These are phyloP conservation scores for Haplosporangium sp. DNA, from an alignment of 371 early-diverging fungal genomes.

Conservation along the genomic window DNA sequence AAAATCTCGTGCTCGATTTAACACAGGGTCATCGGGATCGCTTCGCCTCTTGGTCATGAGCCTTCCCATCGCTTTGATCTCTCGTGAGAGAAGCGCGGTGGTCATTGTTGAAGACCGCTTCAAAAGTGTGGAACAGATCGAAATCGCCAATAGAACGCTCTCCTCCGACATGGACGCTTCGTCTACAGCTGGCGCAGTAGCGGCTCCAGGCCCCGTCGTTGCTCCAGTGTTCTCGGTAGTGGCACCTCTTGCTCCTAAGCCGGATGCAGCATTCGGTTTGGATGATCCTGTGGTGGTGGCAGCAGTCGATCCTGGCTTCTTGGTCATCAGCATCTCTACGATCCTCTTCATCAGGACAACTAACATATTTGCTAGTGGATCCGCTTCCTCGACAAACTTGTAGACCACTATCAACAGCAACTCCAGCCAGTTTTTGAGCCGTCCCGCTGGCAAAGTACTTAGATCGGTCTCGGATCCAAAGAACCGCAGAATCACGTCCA, in stretches of 20 bases:
- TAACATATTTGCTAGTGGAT: conserved; percentile 46
- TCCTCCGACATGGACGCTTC: conserved; percentile 68
- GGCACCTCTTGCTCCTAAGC: not conserved
- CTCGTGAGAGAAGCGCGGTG: conserved; percentile 68
- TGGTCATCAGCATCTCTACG: conserved; percentile 46
- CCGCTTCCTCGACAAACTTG: conserved; percentile 58
- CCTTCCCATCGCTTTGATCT: conserved; percentile 68
- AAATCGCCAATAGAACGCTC: conserved; percentile 66
- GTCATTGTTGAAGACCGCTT: conserved; percentile 70
- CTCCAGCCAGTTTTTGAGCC: conserved; percentile 68
- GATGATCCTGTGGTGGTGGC: not conserved
- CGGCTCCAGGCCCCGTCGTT: not conserved
- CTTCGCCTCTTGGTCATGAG: conserved; percentile 63
- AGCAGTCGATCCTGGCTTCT: conserved; percentile 44
- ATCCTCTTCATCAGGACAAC: conserved; percentile 49
- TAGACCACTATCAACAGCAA: conserved; percentile 66
- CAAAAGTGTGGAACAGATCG: conserved; percentile 65
- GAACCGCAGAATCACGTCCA: conserved; percentile 53
- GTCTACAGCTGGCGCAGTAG: conserved; percentile 5
- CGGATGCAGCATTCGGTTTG: not conserved
- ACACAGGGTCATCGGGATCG: conserved; percentile 62
- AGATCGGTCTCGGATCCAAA: conserved; percentile 53
- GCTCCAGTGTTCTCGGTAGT: conserved; percentile 2
- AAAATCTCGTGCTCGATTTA: conserved; percentile 66
- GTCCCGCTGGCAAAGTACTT: conserved; percentile 20